Conservation (phyloP, 2,329 filamentous ascomycete genomes). For the Ophiocordyceps robertsii region DNA sequence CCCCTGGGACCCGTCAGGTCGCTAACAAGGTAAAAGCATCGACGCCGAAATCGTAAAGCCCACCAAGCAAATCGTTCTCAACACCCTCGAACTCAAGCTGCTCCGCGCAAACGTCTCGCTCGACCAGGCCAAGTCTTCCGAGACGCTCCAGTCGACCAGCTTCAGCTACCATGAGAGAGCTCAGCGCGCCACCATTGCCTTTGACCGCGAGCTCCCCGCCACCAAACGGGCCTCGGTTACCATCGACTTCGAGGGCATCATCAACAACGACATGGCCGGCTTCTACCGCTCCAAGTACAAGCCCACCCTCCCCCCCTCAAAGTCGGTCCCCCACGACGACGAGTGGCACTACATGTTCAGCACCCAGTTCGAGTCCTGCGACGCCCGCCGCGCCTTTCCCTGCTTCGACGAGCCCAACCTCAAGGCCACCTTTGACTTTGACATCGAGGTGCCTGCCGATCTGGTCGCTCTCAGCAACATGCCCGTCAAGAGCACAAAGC, state of each 20-base stretch:
- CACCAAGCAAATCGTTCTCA: conserved; percentile 68
- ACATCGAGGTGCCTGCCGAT: conserved; percentile 80
- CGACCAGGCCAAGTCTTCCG: conserved; percentile 42
- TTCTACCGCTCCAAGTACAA: conserved; percentile 95
- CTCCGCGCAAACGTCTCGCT: conserved; percentile 47
- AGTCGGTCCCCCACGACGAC: conserved; percentile 64
- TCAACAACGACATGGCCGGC: conserved; percentile 85
- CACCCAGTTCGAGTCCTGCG: conserved; percentile 95
- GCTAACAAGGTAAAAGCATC: conserved; percentile 38
- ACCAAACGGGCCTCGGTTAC: conserved; percentile 52
- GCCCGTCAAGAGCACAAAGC: conserved; percentile 63
- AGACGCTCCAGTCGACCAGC: conserved; percentile 45
- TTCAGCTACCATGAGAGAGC: conserved; percentile 73
- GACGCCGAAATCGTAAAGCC: conserved; percentile 57
- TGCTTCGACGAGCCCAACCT: conserved; percentile 98
- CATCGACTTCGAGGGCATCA: conserved; percentile 64
- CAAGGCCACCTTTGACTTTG: conserved; percentile 90
- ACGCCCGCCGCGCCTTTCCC: conserved; percentile 87
- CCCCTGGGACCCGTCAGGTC: background rate
- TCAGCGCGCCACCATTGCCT: conserved; percentile 70
- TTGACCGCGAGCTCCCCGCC: conserved; percentile 56
- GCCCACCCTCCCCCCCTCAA: conserved; percentile 55
- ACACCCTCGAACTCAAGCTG: conserved; percentile 73
- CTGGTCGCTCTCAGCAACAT: conserved; percentile 91
- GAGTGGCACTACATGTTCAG: conserved; percentile 68